Conservation (phyloP, 129 eudicot genomes). For the Deinandra increscens region DNA sequence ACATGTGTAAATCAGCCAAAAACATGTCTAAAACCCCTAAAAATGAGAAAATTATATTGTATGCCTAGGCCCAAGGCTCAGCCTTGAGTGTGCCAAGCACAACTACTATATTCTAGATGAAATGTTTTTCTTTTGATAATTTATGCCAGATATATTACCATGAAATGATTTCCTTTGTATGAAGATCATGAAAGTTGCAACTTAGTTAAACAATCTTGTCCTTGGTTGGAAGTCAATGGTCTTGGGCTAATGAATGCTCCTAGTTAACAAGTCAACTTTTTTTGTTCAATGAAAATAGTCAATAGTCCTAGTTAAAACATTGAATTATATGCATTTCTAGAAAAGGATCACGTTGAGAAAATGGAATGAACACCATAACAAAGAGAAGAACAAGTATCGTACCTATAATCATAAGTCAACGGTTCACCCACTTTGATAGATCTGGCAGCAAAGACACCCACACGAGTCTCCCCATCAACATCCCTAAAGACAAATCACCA, state of each 20-base stretch:
- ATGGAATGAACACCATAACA: neutral
- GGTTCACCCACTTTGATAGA: slow-evolving; percentile 79
- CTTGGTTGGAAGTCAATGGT: neutral
- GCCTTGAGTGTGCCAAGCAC: too few relatives aligned
- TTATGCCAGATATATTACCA: neutral
- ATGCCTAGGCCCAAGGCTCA: too few relatives aligned
- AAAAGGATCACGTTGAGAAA: neutral
- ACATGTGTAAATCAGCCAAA: too few relatives aligned
- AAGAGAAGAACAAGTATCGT: slow-evolving; percentile 12
- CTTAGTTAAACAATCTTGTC: neutral
- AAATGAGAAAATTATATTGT: too few relatives aligned
- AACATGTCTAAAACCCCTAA: too few relatives aligned
- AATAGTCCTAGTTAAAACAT: neutral
- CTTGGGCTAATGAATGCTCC: neutral
- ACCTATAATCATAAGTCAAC: slow-evolving; percentile 87
- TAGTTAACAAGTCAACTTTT: neutral
- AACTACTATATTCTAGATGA: neutral
- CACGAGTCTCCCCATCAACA: slow-evolving; percentile 87
- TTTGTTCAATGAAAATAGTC: neutral
- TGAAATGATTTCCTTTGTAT: neutral
- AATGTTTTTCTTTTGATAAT: neutral
- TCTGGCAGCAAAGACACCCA: slow-evolving; percentile 85
- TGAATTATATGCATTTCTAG: neutral
- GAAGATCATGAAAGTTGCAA: neutral
- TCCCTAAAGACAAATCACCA: slow-evolving; percentile 47